Evolutionary conservation across 2,329 filamentous ascomycete species (phyloP), one percentile per base, ranked within the genome.

Genomic region (Neonectria ditissima): DNA sequence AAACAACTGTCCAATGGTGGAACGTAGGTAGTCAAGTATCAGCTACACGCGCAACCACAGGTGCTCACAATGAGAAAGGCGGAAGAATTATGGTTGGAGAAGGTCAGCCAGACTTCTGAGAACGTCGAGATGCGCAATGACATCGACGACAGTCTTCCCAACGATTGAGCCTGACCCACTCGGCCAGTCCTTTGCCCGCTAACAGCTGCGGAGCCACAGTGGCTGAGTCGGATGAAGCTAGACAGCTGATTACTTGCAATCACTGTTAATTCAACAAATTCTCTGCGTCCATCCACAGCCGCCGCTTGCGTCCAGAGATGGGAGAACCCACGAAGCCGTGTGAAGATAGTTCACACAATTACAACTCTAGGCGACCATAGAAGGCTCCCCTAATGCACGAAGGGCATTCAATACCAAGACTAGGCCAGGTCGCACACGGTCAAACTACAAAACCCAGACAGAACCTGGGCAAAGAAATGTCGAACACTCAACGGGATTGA

Each of bases 401-500:
- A 16, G 13, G 10, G 13, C 43, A 32, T 11, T 4, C 18, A 24
- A 10, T 14, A 10, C 32, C 10, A 30, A 20, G 28, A 9, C 10
- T 20, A 6, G 18, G 18, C 10, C 13, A 9, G 4, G 26, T 30
- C 32, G 9, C 16, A 14, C n/a, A 32, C 13, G 20, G 26, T 14
- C 24, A 30, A 55, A 18, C 47, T 52, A 56, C 59, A 18, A 26
- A 54, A 32, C 22, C 34, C 5, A 55, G 44, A 45, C 5, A 55
- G 44, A 45, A 4, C 24, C 26, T 50, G 4, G 16, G 39, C 32
- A 59, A 44, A 26, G 53, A 69, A 44, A 85, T 87, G 85, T 88
- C 83, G 86, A 83, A 79, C 82, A 83, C 86, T 87, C 84, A 87
- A 89, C 86, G 86, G 86, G 85, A 88, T 83, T 84, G 85, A 82